Evolutionary conservation across 306 rosid species (phyloP), one percentile per base, ranked within the genome.

Genomic region (Casuarina glauca): DNA sequence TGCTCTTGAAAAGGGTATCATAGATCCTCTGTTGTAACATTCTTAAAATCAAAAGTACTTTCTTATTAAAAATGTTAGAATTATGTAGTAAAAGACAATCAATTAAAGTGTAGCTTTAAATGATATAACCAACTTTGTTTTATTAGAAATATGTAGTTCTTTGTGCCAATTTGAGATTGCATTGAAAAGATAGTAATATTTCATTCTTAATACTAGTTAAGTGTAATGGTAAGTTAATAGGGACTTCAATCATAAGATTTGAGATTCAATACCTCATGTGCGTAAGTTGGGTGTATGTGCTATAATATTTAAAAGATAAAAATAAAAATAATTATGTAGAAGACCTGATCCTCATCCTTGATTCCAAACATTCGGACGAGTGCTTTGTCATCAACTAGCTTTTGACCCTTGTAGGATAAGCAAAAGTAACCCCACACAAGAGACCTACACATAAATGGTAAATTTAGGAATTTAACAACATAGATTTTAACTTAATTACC

Each of bases 371-470:
- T 55, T 44, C 81, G 64, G 74, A 88, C 83, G 53, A 10, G 41
- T 19, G 78, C 78, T 69, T 86, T 83, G 72, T 83, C 78, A 78
- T 83, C 78, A 9, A 88, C 72, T 6, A 86, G 81, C 55, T 86
- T 85, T 75, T 66, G 69, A 16, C 82, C 81, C 49, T 86, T 44
- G 49, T 79, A 88, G 78, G 86, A 54, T 41, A 83, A 81, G 85
- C 86, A 86, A 86, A 86, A 88, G 74, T 86, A 83, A 73, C 89
- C 78, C 89, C 91, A 86, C 43, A 85, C 86, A 81, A 83, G 86
- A 64, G 86, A 76, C 89, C 89, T 88, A 38, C 83, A 74, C 3
- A 48, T 72, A 79, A 57, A 58, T 52, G 13, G 3, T 26, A 58
- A 26, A 9, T 66, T 67, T 15, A 41, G 49, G 42, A 67, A 20